Evolutionary conservation across 805 yeast species (phyloP).

Genomic region (Suhomyces pyralidae): DNA sequence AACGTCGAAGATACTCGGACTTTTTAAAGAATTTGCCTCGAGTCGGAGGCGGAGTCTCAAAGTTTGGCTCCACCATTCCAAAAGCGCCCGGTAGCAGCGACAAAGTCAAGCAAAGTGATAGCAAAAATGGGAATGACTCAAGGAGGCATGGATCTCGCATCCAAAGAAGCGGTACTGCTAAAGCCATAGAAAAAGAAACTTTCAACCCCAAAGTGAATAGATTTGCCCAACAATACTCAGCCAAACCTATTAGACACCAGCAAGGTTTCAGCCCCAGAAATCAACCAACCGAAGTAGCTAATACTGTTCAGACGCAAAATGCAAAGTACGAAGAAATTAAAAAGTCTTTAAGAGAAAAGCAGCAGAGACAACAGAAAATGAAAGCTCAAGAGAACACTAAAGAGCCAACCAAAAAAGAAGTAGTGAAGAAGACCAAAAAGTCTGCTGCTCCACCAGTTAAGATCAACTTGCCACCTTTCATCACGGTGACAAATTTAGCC

Average conservation of each 20-base stretch:
- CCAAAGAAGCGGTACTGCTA: background rate
- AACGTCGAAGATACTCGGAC: constrained; percentile 12
- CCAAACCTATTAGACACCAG: background rate
- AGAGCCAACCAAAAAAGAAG: background rate
- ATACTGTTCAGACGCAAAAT: background rate
- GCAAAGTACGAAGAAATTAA: constrained; percentile 16
- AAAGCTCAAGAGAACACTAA: background rate
- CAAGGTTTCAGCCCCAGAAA: background rate
- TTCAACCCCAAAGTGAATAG: constrained; percentile 24
- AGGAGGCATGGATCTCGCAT: background rate
- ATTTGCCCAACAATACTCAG: constrained; percentile 28
- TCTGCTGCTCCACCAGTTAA: constrained; percentile 18
- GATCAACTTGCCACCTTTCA: constrained; percentile 65
- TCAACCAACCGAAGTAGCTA: background rate
- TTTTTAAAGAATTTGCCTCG: constrained; percentile 27
- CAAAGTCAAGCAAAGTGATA: background rate
- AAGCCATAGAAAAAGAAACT: background rate
- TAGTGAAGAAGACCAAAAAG: constrained; percentile 6
- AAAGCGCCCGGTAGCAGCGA: background rate
- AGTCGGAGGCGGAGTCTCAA: constrained; percentile 19
- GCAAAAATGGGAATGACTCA: background rate
- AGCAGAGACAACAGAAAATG: constrained; percentile 8
- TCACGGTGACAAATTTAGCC: constrained; percentile 77
- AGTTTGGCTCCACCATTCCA: constrained; percentile 9
- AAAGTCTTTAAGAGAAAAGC: constrained; percentile 15